Evolutionary conservation across 192 early-diverging fungal species (phyloP).

Genomic region (Helicostylum pulchrum): DNA sequence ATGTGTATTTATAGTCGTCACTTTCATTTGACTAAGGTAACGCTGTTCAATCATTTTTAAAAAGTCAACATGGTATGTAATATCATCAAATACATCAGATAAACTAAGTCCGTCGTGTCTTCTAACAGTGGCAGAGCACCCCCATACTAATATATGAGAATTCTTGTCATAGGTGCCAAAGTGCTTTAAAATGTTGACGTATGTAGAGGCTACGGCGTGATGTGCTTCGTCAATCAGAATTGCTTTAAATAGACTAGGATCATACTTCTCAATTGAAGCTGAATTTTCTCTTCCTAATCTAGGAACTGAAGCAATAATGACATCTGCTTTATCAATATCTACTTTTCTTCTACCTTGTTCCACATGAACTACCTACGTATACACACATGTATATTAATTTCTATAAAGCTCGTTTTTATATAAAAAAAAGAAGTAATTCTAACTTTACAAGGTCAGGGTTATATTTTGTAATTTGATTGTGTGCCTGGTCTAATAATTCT

Average conservation of each 20-base stretch:
- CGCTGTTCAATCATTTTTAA: slow-evolving; percentile 80
- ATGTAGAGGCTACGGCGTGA: slow-evolving; percentile 80
- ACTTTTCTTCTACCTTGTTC: slow-evolving; percentile 66
- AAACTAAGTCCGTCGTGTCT: slow-evolving; percentile 80
- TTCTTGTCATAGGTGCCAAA: slow-evolving; percentile 52
- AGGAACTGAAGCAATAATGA: slow-evolving; percentile 76
- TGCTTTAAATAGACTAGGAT: slow-evolving; percentile 78
- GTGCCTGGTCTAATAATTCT: slow-evolving; percentile 84
- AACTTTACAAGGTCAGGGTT: slow-evolving; percentile 50
- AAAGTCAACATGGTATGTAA: slow-evolving; percentile 73
- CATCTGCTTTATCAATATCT: slow-evolving; percentile 55
- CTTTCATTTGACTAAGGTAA: slow-evolving; percentile 64
- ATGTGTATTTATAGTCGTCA: slow-evolving; percentile 64
- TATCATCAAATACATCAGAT: slow-evolving; percentile 65
- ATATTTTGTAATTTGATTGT: slow-evolving; percentile 57
- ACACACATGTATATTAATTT: background rate
- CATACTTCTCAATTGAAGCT: slow-evolving; percentile 56
- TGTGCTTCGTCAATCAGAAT: slow-evolving; percentile 95
- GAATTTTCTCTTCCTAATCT: slow-evolving; percentile 58
- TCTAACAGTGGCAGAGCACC: slow-evolving; percentile 88
- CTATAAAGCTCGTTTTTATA: background rate
- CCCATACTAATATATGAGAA: slow-evolving; percentile 75
- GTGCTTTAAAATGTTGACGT: slow-evolving; percentile 66
- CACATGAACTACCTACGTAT: slow-evolving; percentile 48
- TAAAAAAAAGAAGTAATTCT: background rate